Evolutionary conservation across 257 asterid genomes (phyloP).

Genomic region (Solanum corneliomulleri): DNA sequence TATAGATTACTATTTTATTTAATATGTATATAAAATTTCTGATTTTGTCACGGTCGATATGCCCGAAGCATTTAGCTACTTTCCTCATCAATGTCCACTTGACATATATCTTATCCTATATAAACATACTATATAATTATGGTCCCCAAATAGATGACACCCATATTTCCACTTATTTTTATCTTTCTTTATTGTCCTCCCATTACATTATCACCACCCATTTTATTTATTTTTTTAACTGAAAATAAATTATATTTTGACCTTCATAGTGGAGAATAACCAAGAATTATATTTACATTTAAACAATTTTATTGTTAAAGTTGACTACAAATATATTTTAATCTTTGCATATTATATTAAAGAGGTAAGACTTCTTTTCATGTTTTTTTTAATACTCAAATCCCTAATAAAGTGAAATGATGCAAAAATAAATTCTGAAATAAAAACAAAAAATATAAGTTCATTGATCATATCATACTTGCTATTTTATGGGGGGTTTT

Average conservation of each 20-base stretch:
- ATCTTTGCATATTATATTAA: not conserved
- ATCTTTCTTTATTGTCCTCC: not conserved
- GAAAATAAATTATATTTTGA: not conserved
- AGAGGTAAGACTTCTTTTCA: not conserved
- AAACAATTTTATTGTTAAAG: not conserved
- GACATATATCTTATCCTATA: not conserved
- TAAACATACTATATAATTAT: not conserved
- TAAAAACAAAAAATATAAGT: not conserved
- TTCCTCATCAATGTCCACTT: not conserved
- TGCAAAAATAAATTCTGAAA: not conserved
- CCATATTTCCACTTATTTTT: not conserved
- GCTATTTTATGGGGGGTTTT: not conserved
- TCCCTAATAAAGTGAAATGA: not conserved
- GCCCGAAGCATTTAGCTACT: not conserved
- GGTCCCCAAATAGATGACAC: not conserved
- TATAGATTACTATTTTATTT: too few species aligned
- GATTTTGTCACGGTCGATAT: not conserved
- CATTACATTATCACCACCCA: not conserved
- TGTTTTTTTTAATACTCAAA: not conserved
- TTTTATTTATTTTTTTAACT: not conserved
- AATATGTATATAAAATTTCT: accelerated
- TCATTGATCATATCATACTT: not conserved
- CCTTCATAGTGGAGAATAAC: not conserved
- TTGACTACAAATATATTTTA: not conserved
- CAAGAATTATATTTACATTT: not conserved